Evolutionary conservation across 2,329 filamentous ascomycete species (phyloP), one percentile per base, ranked within the genome.

Genomic region (Trichoderma gracile): DNA sequence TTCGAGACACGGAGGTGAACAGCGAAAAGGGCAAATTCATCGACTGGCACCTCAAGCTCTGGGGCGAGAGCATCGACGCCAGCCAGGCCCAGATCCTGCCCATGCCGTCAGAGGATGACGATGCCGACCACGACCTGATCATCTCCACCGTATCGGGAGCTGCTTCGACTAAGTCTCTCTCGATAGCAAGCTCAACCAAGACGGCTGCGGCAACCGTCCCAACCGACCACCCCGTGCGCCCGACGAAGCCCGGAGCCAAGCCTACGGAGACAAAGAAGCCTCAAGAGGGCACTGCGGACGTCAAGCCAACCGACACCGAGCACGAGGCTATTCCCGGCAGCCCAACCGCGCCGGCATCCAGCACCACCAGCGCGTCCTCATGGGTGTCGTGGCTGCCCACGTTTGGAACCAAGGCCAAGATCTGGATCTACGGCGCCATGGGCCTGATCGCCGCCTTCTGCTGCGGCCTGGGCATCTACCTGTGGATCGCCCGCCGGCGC

Each of bases 31-130:
- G 95, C 68, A 88, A 81, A 10, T 96, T 98, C 71, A 83, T 88
- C 53, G 94, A 99, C 78, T 99, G 93, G 92, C 91, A 91, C 71
- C 82, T 99, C 65, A 96, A 94, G 74, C 84, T 99, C 3, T 99
- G 93, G 92, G 95, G 95, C 67, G 93, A 97, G 76, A 84, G 85
- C 66, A 91, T 92, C 69, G 91, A 98, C 73, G 84, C 86, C 42
- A 80, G 83, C 56, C 91, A 90, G 73, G 89, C 93, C 59, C 84
- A 79, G 8, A 81, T 90, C 5, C 85, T 96, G 17, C 94, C 95
- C 8, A 85, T 97, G 80, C 95, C 95, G 0, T 87, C 85, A 6
- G 90, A 90, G 56, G 81, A 92, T 52, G 94, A 97, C 68, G 92
- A 98, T 72, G 88, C 90, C 65, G 87, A 97, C 72, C 91, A 93